A percentile compares a stretch with the other conserved stretches of the same genome.
These are phyloP conservation scores for Lachnellula subtilissima DNA, from an alignment of 2,329 filamentous ascomycete species.

Conservation along the genomic window DNA sequence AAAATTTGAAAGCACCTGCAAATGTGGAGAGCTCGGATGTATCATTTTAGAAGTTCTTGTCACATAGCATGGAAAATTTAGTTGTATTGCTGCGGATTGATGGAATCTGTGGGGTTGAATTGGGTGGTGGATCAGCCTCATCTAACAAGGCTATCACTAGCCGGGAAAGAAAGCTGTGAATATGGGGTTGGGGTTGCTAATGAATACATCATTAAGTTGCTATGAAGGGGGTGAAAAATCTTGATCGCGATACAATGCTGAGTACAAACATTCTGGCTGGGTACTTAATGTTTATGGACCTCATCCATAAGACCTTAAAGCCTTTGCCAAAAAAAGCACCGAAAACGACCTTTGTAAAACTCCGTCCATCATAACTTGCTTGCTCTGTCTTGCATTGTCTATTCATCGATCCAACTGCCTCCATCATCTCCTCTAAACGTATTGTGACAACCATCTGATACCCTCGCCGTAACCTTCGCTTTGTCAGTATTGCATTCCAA, in stretches of 20 bases:
- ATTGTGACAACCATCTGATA: conserved; percentile 89
- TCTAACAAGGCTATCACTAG: neutral
- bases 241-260: conserved; percentile 31
- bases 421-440: conserved; percentile 56
- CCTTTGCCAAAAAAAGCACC: conserved; percentile 20
- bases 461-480: conserved; percentile 72
- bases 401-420: neutral
- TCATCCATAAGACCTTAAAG: conserved; percentile 18
- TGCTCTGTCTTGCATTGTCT: conserved; percentile 11
- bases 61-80: neutral
- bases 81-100: neutral
- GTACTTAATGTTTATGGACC: conserved; percentile 17
- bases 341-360: conserved; percentile 29
- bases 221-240: conserved; percentile 15
- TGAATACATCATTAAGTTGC: neutral
- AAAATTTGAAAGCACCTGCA: too few species aligned
- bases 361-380: conserved; percentile 29
- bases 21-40: too few species aligned
- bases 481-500: conserved; percentile 10
- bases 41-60: too few species aligned
- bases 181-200: neutral
- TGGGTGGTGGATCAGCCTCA: neutral
- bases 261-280: conserved; percentile 26
- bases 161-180: neutral
- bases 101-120: neutral